Evolutionary conservation across 805 yeast species (phyloP), one percentile per base, ranked within the genome.

Genomic region (Suhomyces sp.): DNA sequence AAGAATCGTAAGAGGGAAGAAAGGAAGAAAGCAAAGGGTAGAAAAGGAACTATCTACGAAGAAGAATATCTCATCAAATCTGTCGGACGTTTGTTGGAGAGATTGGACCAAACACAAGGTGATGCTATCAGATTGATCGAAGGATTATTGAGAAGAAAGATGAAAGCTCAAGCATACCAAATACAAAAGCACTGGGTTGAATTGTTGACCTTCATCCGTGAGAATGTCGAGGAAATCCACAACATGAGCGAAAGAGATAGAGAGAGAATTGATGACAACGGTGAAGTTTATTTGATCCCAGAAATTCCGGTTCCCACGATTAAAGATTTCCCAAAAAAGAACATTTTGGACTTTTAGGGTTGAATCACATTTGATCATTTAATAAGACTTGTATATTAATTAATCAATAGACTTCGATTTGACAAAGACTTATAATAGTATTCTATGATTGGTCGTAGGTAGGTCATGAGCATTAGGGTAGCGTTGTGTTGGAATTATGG

Each of bases 1-100:
- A 93, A 93, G 65, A 93, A 93, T 60, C 78, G 81, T 46, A 85
- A 96, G 58, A 78, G 98, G 47, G 97, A 91, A 61, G 98, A 91
- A 56, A 78, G 98, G 51, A 93, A 93, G 66, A 76, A 80, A 41
- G 99, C 98, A 2, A 79, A 95, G 50, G 99, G 99, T 41, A 88
- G 95, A 69, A 93, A 93, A 66, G 98, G 98, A 30, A 91, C 97
- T 5, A 84, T 93, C 14, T 93, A 93, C 53, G 99, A 93, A 60
- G 98, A 93, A 58, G 98, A 93, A 58, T 93, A 93, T 58, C 74
- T 93, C 38, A 81, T 93, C 31, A 79, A 77, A 48, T 90, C 97
- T 3, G 79, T 87, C 39, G 93, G 95, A 4, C 79, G 99, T 55
- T 72, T 93, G 56, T 62, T 88, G 21, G 97, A 88, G 36, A 77